Evolutionary conservation across 192 early-diverging fungal species (phyloP), one percentile per base, ranked within the genome.

Genomic region (Gonapodya sp.): DNA sequence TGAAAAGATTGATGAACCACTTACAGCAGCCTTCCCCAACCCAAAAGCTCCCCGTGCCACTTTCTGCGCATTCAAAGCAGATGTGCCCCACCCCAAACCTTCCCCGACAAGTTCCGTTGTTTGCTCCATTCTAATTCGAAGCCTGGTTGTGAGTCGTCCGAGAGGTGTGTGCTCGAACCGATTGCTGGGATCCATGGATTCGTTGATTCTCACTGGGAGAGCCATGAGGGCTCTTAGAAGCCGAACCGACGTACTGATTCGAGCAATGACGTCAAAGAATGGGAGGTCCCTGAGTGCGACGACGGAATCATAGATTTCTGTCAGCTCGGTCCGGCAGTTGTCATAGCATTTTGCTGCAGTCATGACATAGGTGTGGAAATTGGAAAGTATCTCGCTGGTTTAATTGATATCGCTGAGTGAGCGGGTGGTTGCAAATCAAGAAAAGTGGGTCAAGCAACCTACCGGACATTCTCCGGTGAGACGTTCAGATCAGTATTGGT

Each of bases 381-480:
- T 77, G 30, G 75, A 77, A 14, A 77, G 31, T 14, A 77, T 32
- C 31, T 77, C 75, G 8, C 46, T 64, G 46, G 8, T 24, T 24
- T 16, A 64, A 64, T 16, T 64, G 8, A 24, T 64, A 64, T n/a
- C n/a, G n/a, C n/a, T n/a, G n/a, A n/a, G n/a, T n/a, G n/a, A n/a
- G n/a, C n/a, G n/a, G 24, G 8, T 64, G 24, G 46, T 16, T 64
- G 8, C 46, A 8, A 64, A 8, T 8, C 46, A 64, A 16, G 24
- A 64, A 64, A 64, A 64, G 8, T 24, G 24, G 24, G 24, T 64
- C 8, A 8, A 24, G 24, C 46, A 64, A 24, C 46, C 24, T 64
- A 64, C 46, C 34, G 75, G 8, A 77, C 75, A 31, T 18, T 34
- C 31, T 77, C 75, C 75, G 18, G 75, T 8, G 75, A 77, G 75